Base-by-base conservation (phyloP, 257 asterid genomes). In the Paraleonurus japonicus region DNA sequence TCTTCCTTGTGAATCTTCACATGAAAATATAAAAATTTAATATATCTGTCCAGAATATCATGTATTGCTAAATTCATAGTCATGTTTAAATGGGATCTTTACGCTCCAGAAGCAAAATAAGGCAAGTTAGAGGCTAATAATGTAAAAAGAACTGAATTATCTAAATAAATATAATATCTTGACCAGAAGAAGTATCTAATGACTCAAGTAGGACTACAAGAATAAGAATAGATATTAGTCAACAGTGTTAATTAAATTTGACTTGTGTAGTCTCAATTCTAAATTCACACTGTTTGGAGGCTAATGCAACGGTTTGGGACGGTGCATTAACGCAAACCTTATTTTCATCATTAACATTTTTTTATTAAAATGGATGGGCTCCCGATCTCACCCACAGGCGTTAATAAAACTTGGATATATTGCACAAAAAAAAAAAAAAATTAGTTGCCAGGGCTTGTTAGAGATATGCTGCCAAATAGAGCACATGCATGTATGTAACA, bases 1-100 rank as follows among this genome's bases (percentile, higher is more conserved):
- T 92, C 98, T 87, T 92, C 98, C 86, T 90, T 92, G 67, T 88
- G 97, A 79, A 92, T 92, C 98, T 92, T 64, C 67, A 75, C 57
- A 77, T 27, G 55, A 64, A 61, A 71, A 68, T 28, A 61, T 35
- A 22, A 67, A 4, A 19, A n/a, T 17, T 1, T 47, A 71, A 30
- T 20, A 17, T 26, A 32, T 48, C 47, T 30, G 62, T 20, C 7
- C 48, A 47, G 76, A n/a, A 45, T 17, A 60, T n/a, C 6, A 32
- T 33, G 26, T 10, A 28, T 48, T 53, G 23, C 54, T 50, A 50
- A 35, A 61, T 72, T 17, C 62, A 72, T 28, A 43, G 24, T 32
- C 24, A 28, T 6, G 7, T 59, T 17, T 9, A 48, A 17, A 50
- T 15, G 55, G 37, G 19, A 47, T 12, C 22, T 2, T 1, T 57